Base-by-base conservation (phyloP, 1,139 yeast species). In the Geotrichum klebahnii region DNA sequence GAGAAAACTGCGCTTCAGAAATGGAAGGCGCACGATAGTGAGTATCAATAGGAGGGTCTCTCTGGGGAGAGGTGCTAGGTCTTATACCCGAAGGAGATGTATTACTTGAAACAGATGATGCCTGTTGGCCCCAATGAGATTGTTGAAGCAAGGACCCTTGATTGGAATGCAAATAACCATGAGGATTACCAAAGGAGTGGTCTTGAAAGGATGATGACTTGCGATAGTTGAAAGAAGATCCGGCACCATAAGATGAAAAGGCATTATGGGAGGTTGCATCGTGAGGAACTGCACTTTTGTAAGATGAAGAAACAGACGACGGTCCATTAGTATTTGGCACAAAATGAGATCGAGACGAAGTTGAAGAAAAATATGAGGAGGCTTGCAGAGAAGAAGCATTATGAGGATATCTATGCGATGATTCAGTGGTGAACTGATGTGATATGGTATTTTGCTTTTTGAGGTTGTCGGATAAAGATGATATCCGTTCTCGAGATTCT, bases 121-220 rank as follows among this genome's bases (percentile, higher is more conserved):
- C n/a, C n/a, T n/a, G n/a, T n/a, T n/a, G n/a, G n/a, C n/a, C n/a
- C n/a, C n/a, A n/a, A n/a, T n/a, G n/a, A n/a, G n/a, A n/a, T n/a
- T n/a, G n/a, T n/a, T n/a, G n/a, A n/a, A n/a, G n/a, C n/a, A 97
- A 92, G 82, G 98, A 97, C 71, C 84, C 94, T 79, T 68, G 76
- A 61, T 65, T 72, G 67, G 22, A 24, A 19, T 19, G 34, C 24
- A 12, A 19, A 3, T 3, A 35, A 14, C 10, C 23, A 26, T 35
- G 29, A 23, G 24, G 23, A 10, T 31, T 28, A 12, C 31, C 31
- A 8, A 28, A 28, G 8, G 8, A 12, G 16, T 33, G 36, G 8
- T 6, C 14, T 33, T 33, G n/a, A n/a, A n/a, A n/a, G n/a, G n/a
- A n/a, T n/a, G n/a, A n/a, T n/a, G n/a, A n/a, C n/a, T n/a, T n/a